Percentiles rank a stretch among this genome's conserved stretches.
phyloP scores from a whole-genome alignment of 805 yeast genomes.

The Schizosaccharomyces osmophilus region DNA sequence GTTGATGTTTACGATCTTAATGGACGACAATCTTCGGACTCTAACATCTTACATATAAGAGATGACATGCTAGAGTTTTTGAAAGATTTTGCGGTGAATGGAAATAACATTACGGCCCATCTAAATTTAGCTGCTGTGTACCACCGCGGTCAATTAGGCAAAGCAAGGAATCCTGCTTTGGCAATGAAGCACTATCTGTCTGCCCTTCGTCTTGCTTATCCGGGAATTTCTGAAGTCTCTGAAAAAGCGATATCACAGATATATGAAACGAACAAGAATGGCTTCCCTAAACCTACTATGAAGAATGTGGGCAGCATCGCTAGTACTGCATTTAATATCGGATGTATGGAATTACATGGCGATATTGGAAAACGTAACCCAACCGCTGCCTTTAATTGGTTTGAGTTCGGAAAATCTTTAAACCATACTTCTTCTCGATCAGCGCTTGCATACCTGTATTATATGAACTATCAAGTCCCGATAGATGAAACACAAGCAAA shows the following conservation, averaged over 20 bases:
- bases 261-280: background rate
- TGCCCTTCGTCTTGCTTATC: background rate
- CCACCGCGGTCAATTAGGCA: background rate
- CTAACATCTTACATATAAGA: background rate
- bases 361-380: background rate
- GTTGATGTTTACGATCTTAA: background rate
- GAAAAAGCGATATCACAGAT: background rate
- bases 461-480: background rate
- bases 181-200: background rate
- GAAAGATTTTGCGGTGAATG: background rate
- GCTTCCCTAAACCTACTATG: background rate
- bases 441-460: background rate
- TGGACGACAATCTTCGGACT: background rate
- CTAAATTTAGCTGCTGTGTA: background rate
- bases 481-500: background rate
- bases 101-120: background rate
- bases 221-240: background rate
- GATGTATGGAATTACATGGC: background rate
- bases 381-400: background rate
- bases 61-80: background rate
- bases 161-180: background rate
- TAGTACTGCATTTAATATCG: background rate
- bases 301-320: background rate
- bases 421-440: background rate
- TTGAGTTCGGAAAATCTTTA: background rate